phyloP scores from a whole-genome alignment of 176 grass and related monocot species.

The Dactylis glomerata region DNA sequence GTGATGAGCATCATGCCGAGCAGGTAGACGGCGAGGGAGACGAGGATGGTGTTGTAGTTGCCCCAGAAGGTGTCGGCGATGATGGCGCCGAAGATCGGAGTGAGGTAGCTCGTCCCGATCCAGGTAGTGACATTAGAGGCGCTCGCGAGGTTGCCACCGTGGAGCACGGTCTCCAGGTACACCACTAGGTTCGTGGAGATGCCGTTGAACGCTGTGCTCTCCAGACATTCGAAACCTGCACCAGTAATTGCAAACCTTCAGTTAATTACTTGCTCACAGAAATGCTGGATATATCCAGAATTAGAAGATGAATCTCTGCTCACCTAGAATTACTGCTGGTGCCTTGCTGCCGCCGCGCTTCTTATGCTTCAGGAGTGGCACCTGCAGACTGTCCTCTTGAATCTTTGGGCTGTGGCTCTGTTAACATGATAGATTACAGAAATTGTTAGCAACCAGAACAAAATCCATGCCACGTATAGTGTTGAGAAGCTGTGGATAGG shows the following conservation, averaged over 20 bases:
- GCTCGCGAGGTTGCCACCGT: slow-evolving; percentile 45
- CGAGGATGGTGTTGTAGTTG: slow-evolving; percentile 54
- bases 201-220: slow-evolving; percentile 57
- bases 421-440: neutral
- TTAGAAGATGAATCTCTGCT: neutral
- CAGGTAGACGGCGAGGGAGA: slow-evolving; percentile 54
- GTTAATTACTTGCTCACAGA: neutral
- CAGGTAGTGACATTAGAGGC: slow-evolving; percentile 52
- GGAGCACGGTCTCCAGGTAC: slow-evolving; percentile 53
- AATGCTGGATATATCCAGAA: no score
- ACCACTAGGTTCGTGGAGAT: slow-evolving; percentile 54
- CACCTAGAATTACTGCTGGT: slow-evolving; percentile 32
- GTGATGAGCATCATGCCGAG: slow-evolving; percentile 54
- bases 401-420: slow-evolving; percentile 27
- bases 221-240: slow-evolving; percentile 58
- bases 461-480: neutral
- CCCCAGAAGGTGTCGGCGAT: neutral
- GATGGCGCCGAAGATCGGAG: neutral
- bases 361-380: slow-evolving; percentile 35
- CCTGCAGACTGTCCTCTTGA: neutral
- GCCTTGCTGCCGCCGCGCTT: slow-evolving; percentile 28
- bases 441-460: neutral
- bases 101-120: slow-evolving; percentile 38
- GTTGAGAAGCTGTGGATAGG: neutral
- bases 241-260: neutral